Base-by-base conservation (phyloP, 768 basidiomycete genomes). In the Psilocybe tampanensis region DNA sequence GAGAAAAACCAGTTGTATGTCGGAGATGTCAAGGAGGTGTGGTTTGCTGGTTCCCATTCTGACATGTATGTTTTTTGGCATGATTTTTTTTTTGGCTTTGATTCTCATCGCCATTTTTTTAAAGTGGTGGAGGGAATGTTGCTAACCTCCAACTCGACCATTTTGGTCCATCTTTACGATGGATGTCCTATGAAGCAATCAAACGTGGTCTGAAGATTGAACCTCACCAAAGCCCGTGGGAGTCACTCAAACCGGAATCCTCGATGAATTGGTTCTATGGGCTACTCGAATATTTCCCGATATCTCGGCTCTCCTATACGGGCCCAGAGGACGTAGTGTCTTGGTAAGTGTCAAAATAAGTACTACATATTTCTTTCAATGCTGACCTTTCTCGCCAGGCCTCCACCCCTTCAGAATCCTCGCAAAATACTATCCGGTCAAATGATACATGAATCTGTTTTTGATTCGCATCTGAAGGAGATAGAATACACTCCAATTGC, bases 1-100 rank as follows among this genome's bases (percentile, higher is more conserved):
- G 8, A 12, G 43, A 6, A 6, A 19, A 18, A 44, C 18, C 18
- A 1, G 11, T 8, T 22, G 5, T 11, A 44, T 17, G 43, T 18
- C 9, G 43, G 43, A 17, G 9, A 55, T 21, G 23, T 47, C 19
- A 42, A 52, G 24, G 54, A 55, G 21, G 54, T 55, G 15, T 55
- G 54, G 54, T 55, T 55, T 32, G 44, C 54, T 23, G 54, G 54
- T 19, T 34, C 44, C 5, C 54, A 55, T 23, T 55, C 54, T 15
- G 54, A 55, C 26, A 47, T 55, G 54, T 55, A 41, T 15, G 54
- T 47, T 1, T 23, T 29, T n/a, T n/a, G n/a, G n/a, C n/a, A n/a
- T n/a, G n/a, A 8, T 4, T 19, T 33, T 23, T 34, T 17, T 41
- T 13, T 36, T 7, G 39, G 13, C 12, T 39, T 36, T 9, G 6